Percentiles rank a stretch among this genome's conserved stretches.
phyloP scores from a whole-genome alignment of 202 grass and related monocot species.

The Hordeum pubiflorum region DNA sequence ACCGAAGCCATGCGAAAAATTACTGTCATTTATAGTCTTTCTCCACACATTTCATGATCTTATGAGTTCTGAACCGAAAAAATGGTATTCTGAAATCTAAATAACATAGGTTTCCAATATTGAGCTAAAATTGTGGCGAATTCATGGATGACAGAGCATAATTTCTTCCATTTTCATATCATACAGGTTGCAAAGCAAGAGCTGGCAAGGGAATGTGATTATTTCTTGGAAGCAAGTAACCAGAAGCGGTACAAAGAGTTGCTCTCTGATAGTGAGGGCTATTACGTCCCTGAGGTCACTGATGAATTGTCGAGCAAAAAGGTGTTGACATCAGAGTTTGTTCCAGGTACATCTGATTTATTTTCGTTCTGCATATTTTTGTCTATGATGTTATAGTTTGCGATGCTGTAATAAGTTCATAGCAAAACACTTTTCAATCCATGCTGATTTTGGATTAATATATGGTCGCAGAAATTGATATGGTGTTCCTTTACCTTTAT shows the following conservation, averaged over 20 bases:
- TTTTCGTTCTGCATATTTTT: background rate
- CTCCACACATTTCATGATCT: background rate
- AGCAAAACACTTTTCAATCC: background rate
- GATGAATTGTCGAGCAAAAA: constrained; percentile 78
- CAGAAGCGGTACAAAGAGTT: constrained; percentile 81
- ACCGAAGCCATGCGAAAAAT: background rate
- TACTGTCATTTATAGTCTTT: background rate
- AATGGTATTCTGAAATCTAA: background rate
- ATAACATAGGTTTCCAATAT: background rate
- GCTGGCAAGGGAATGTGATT: constrained; percentile 88
- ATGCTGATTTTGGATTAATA: background rate
- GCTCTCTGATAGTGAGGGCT: constrained; percentile 52
- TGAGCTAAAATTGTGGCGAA: background rate
- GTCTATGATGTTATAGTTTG: background rate
- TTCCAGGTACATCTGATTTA: constrained; percentile 56
- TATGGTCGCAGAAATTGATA: background rate
- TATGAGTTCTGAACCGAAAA: background rate
- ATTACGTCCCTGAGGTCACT: constrained; percentile 70
- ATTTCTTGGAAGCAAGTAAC: constrained; percentile 76
- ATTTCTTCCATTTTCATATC: constrained; percentile 6
- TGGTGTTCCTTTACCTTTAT: background rate
- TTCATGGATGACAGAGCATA: constrained; percentile 2
- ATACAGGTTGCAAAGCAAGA: constrained; percentile 84
- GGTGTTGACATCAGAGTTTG: constrained; percentile 70
- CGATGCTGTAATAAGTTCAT: background rate